Conservation (phyloP, 164 flowering plant genomes). For the Sextonia rubra region DNA sequence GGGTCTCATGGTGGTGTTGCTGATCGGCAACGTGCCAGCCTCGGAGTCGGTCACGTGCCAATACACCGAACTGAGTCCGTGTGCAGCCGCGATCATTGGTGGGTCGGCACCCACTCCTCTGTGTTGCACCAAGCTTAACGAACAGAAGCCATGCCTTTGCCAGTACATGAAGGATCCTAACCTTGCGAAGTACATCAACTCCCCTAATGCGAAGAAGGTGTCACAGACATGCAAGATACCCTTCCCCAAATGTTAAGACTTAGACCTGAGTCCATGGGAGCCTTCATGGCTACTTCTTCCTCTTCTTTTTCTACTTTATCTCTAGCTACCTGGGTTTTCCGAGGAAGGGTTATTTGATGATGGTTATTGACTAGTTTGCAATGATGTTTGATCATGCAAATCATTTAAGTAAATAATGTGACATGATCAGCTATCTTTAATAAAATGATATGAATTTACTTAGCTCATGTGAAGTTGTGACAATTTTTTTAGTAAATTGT, state of each 20-base stretch:
- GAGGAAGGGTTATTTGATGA: too few species aligned
- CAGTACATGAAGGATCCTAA: conserved; percentile 7
- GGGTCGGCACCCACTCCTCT: not conserved
- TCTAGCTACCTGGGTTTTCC: too few species aligned
- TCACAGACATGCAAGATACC: not conserved
- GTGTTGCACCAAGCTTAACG: conserved; percentile 8
- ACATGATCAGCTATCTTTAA: too few species aligned
- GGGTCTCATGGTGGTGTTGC: not conserved
- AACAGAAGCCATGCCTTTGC: conserved; percentile 13
- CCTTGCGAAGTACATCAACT: not conserved
- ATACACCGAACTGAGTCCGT: not conserved
- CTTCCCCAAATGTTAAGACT: conserved; percentile 8
- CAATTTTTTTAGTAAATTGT: too few species aligned
- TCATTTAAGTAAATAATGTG: too few species aligned
- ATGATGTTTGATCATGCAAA: too few species aligned
- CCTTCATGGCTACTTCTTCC: too few species aligned
- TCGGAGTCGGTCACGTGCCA: conserved; percentile 7
- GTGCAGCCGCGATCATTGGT: not conserved
- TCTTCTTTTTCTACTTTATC: too few species aligned
- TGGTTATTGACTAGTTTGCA: too few species aligned
- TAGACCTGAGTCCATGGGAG: not conserved
- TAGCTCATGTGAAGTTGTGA: too few species aligned
- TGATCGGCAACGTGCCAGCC: not conserved
- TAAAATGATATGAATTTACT: too few species aligned
- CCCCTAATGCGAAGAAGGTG: conserved; percentile 4